A percentile compares a stretch with the other conserved stretches of the same genome.
These are phyloP conservation scores for Ettlia oleoabundans DNA, from an alignment of 139 green algal species.

Conservation along the genomic window DNA sequence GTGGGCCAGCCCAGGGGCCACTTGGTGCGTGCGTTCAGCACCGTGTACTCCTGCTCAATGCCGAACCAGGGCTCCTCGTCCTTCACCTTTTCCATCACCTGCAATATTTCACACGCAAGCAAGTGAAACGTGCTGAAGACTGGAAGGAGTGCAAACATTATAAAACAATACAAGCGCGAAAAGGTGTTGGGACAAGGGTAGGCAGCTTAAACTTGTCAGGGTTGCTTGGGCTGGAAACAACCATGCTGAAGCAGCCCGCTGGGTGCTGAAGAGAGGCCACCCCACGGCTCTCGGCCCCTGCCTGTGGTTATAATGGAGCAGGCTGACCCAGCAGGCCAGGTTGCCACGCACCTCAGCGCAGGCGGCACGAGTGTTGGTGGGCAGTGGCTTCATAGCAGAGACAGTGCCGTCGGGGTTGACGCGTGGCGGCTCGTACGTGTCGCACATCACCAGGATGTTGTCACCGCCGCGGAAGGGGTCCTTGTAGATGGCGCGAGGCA, in stretches of 20 bases:
- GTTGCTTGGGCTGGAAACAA: neutral
- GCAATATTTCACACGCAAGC: too few relatives aligned
- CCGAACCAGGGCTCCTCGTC: slow-evolving; percentile 94
- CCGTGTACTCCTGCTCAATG: slow-evolving; percentile 98
- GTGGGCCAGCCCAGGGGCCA: slow-evolving; percentile 97
- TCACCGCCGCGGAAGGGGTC: slow-evolving; percentile 76
- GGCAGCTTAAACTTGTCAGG: neutral
- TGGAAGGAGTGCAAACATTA: too few relatives aligned
- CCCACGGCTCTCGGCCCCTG: too few relatives aligned
- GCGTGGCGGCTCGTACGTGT: slow-evolving; percentile 89
- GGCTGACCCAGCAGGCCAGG: slow-evolving; percentile 36
- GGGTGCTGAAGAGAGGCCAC: too few relatives aligned
- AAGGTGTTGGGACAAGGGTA: too few relatives aligned
- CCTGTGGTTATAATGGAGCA: too few relatives aligned
- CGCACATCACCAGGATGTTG: slow-evolving; percentile 74
- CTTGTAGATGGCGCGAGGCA: slow-evolving; percentile 78
- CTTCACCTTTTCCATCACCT: slow-evolving; percentile 57
- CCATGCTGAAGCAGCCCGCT: neutral
- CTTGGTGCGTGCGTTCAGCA: slow-evolving; percentile 93
- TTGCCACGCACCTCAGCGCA: slow-evolving; percentile 72
- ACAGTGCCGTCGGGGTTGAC: slow-evolving; percentile 73
- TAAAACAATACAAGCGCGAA: too few relatives aligned
- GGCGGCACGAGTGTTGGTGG: slow-evolving; percentile 91
- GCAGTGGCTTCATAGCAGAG: slow-evolving; percentile 71
- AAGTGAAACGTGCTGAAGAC: too few relatives aligned